Evolutionary conservation across 129 eudicot genomes (phyloP).

Genomic region (Chrysanthemum lavandulifolium): DNA sequence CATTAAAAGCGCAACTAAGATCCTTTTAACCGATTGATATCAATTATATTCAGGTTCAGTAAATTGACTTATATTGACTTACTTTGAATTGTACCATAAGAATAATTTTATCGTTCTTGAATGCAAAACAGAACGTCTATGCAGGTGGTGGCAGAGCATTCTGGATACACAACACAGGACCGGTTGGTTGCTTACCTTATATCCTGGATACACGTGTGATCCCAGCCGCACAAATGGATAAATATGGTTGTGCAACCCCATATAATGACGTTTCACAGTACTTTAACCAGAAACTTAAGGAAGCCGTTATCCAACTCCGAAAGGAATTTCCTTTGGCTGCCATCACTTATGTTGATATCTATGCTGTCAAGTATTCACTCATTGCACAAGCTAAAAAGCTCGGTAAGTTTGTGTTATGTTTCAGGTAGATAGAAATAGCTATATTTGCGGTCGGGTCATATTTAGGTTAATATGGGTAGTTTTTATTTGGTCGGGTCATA

Average conservation of each 20-base stretch:
- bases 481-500: background rate
- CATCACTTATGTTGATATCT: conserved; percentile 70
- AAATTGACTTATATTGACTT: too few species aligned
- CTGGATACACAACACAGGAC: conserved; percentile 86
- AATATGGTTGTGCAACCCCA: conserved; percentile 60
- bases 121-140: conserved; percentile 42
- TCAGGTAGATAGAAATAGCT: background rate
- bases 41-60: too few species aligned
- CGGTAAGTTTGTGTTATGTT: conserved; percentile 29
- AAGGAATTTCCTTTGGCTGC: conserved; percentile 61
- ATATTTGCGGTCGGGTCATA: too few species aligned
- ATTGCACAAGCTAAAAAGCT: conserved; percentile 54
- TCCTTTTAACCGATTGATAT: too few species aligned
- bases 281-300: conserved; percentile 51
- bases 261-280: conserved; percentile 53
- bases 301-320: conserved; percentile 45
- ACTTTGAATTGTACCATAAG: background rate
- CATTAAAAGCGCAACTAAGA: too few species aligned
- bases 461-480: too few species aligned
- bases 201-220: conserved; percentile 45
- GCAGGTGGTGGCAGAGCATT: conserved; percentile 64
- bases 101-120: background rate
- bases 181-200: conserved; percentile 71
- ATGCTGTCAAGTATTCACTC: conserved; percentile 62
- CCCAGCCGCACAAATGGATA: conserved; percentile 52